phyloP scores from a whole-genome alignment of 805 yeast species.

The Saccharomyces jurei region DNA sequence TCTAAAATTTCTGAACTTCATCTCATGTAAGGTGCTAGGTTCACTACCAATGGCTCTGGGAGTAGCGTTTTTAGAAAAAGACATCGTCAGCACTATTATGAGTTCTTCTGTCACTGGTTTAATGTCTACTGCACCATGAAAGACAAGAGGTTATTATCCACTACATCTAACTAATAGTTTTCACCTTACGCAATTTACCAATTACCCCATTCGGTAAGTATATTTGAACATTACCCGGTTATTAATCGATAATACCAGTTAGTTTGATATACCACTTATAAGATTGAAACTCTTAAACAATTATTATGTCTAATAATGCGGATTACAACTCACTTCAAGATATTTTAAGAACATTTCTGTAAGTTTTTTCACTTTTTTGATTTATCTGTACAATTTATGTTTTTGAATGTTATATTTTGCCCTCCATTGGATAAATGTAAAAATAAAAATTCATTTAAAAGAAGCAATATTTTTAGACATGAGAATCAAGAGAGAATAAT shows the following conservation, averaged over 20 bases:
- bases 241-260: not conserved
- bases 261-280: not conserved
- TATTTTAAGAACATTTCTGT: no score
- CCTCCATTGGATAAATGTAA: no score
- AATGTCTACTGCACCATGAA: not conserved
- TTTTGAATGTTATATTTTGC: no score
- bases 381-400: no score
- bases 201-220: not conserved
- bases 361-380: no score
- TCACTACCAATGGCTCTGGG: conserved; percentile 15
- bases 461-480: no score
- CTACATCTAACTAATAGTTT: not conserved
- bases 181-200: not conserved
- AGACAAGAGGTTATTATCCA: not conserved
- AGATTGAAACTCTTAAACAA: no score
- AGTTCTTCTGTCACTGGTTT: not conserved
- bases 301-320: no score
- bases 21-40: conserved; percentile 7
- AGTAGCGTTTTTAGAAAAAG: conserved; percentile 22
- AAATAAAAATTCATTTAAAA: no score
- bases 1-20: conserved; percentile 36
- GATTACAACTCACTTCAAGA: no score
- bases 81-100: conserved; percentile 10
- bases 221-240: not conserved
- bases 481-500: no score